Percentiles rank a stretch among this genome's conserved stretches.
Conservation (phyloP, 495 filamentous ascomycete genomes). For the Podospora australis region DNA sequence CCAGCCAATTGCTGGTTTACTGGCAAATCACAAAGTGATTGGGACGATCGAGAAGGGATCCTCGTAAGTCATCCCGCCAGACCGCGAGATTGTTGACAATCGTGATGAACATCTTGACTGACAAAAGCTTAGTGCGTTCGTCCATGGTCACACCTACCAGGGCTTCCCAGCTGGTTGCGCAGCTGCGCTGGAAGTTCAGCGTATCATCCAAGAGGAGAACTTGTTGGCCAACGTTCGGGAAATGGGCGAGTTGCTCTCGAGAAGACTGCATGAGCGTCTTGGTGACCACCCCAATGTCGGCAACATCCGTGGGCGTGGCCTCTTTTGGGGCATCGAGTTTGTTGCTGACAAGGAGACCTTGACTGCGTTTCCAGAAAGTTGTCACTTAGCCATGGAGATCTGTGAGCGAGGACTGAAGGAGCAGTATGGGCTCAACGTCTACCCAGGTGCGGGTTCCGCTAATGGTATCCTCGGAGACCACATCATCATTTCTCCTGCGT, state of each 20-base stretch:
- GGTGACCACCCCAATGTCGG: constrained; percentile 51
- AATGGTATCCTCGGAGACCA: constrained; percentile 69
- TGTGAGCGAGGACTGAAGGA: constrained; percentile 46
- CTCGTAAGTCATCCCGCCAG: constrained; percentile 40
- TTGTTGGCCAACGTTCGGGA: constrained; percentile 46
- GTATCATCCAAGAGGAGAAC: constrained; percentile 48
- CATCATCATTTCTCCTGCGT: constrained; percentile 68
- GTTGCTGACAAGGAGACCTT: constrained; percentile 45
- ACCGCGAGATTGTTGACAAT: neutral
- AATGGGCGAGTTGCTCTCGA: constrained; percentile 47
- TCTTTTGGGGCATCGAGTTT: constrained; percentile 60
- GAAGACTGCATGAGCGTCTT: constrained; percentile 38
- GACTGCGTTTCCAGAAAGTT: constrained; percentile 38
- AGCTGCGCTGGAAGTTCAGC: constrained; percentile 54
- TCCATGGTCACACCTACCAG: constrained; percentile 59
- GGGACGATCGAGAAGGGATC: constrained; percentile 51
- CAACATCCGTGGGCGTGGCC: constrained; percentile 56
- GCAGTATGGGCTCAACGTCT: constrained; percentile 58
- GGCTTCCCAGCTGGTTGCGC: constrained; percentile 55
- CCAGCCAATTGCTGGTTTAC: constrained; percentile 53
- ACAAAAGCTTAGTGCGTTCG: constrained; percentile 32
- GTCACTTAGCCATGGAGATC: constrained; percentile 41
- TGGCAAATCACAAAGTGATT: constrained; percentile 50
- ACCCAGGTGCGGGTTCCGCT: constrained; percentile 60
- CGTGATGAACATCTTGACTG: constrained; percentile 12